A percentile compares a stretch with the other conserved stretches of the same genome.
These are phyloP conservation scores for Cyclotella distinguenda DNA, from an alignment of 108 stramenopile species.

Conservation along the genomic window DNA sequence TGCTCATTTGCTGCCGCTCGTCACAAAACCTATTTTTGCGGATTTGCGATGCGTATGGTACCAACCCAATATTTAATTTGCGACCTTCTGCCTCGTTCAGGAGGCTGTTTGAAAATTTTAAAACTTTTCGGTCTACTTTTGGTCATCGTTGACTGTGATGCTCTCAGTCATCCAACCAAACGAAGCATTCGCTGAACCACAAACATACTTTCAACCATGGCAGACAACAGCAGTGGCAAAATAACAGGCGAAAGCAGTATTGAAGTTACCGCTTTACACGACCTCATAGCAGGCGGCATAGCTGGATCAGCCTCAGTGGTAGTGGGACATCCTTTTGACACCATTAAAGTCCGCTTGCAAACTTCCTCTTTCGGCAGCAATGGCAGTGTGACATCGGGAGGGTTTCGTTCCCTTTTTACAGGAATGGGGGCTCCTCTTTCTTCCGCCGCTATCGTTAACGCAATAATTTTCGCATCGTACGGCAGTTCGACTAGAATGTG, in stretches of 20 bases:
- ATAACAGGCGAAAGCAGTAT: constrained; percentile 15
- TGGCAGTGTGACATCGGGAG: constrained; percentile 1
- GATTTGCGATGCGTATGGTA: too few relatives aligned
- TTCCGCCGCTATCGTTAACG: constrained; percentile 83
- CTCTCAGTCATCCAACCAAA: too few relatives aligned
- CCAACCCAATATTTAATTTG: too few relatives aligned
- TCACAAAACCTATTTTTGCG: too few relatives aligned
- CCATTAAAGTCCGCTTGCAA: constrained; percentile 72
- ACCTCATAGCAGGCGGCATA: constrained; percentile 81
- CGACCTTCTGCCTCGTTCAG: too few relatives aligned
- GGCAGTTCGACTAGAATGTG: constrained; percentile 70
- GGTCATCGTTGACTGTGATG: too few relatives aligned
- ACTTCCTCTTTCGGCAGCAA: constrained; percentile 25
- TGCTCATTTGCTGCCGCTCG: too few relatives aligned
- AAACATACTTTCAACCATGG: constrained; percentile 17
- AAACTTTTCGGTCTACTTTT: too few relatives aligned
- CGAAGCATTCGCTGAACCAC: too few relatives aligned
- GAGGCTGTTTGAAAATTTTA: too few relatives aligned
- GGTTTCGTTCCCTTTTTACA: constrained; percentile 75
- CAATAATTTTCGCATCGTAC: constrained; percentile 86
- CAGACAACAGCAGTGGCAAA: constrained; percentile 8
- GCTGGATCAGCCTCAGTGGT: constrained; percentile 83
- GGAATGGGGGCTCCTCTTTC: constrained; percentile 85
- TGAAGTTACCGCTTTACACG: constrained; percentile 72
- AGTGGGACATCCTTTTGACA: constrained; percentile 92